Base-by-base conservation (phyloP, 225 moss, liverwort and hornwort species). In the Marchantia paleacea region DNA sequence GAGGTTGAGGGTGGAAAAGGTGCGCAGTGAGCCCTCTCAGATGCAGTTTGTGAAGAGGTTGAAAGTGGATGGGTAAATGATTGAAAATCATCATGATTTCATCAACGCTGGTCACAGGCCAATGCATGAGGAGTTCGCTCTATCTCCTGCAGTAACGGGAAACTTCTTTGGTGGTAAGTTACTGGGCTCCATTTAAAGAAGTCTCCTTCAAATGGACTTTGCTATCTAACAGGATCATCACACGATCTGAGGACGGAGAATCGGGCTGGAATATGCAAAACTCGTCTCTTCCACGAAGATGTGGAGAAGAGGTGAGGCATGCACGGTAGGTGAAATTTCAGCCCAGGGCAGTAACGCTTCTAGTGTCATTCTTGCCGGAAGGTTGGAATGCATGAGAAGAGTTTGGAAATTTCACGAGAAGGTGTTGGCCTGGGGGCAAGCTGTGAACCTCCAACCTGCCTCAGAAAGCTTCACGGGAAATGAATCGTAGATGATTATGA, bases 51-150 rank as follows among this genome's bases (percentile, higher is more conserved):
- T 78, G 0, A 97, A 97, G 89, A 91, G 93, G 73, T 88, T 92
- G 62, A 97, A 93, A 85, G 78, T 92, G 80, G 94, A 97, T 75
- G 91, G 61, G 61, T 77, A 49, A 55, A 49, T 18, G 29, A 31
- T 1, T 13, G 73, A 30, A 74, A 11, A 7, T 53, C n/a, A 13
- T 6, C 53, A 54, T 3, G 2, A 18, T n/a, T 54, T 52, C 12
- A 28, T 48, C 39, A 12, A 0, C 67, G 19, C 57, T 19, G 57
- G 57, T 13, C 39, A 39, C 39, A 12, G 57, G 57, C 57, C 19
- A 13, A 9, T 12, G 57, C 57, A 57, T 1, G 67, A 29, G 28
- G 67, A 67, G 10, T 30, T 22, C 18, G 15, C 12, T 70, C 47
- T 13, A 7, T 66, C 66, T 66, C 29, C 28, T 66, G 25, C 10